phyloP scores from a whole-genome alignment of 768 basidiomycete genomes.

The Boletus patriciae region DNA sequence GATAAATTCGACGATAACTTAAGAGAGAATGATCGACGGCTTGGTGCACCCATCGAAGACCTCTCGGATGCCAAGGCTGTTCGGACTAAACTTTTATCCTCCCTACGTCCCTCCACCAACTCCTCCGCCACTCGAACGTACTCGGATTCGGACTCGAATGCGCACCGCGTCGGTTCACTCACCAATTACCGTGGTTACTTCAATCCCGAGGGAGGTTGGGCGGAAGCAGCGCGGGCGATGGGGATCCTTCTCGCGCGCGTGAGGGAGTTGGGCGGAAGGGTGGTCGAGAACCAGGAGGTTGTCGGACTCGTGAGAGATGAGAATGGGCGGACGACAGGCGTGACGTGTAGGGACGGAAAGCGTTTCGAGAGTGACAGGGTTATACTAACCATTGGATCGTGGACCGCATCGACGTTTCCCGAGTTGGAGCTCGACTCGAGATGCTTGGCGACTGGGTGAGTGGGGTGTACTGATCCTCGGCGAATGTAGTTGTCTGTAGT shows the following conservation, averaged over 20 bases:
- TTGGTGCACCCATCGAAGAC: constrained; percentile 51
- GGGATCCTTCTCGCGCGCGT: constrained; percentile 55
- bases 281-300: constrained; percentile 61
- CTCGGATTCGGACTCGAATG: not conserved
- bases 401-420: constrained; percentile 82
- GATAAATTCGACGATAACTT: constrained; percentile 50
- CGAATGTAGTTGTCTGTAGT: not conserved
- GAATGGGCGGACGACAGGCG: constrained; percentile 52
- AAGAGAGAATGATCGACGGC: constrained; percentile 59
- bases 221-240: constrained; percentile 69
- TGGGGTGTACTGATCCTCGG: not conserved
- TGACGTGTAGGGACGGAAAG: constrained; percentile 59
- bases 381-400: constrained; percentile 74
- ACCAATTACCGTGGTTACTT: constrained; percentile 52
- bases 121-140: not conserved
- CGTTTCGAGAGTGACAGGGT: constrained; percentile 57
- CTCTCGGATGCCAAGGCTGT: constrained; percentile 18
- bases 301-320: constrained; percentile 43
- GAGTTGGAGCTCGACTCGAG: constrained; percentile 48
- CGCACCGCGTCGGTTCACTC: constrained; percentile 17
- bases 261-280: constrained; percentile 53
- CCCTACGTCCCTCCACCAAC: not conserved
- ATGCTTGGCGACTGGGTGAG: constrained; percentile 82
- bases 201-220: constrained; percentile 85
- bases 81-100: constrained; percentile 18